phyloP scores from a whole-genome alignment of 208 protist genomes.

The Leishmania major region DNA sequence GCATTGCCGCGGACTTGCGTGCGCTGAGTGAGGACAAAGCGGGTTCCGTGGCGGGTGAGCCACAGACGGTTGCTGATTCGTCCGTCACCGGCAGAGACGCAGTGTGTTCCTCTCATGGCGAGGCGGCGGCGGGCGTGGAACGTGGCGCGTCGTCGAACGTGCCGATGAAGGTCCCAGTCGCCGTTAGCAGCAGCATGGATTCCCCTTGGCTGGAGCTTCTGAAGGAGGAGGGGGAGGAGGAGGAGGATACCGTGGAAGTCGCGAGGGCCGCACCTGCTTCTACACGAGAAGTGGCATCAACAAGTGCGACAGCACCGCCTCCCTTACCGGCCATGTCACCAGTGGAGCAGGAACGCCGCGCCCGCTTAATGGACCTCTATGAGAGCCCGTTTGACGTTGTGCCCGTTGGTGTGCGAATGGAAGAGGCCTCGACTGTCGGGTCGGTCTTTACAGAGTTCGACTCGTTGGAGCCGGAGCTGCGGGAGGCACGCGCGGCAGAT shows the following conservation, averaged over 20 bases:
- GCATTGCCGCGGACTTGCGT: neutral
- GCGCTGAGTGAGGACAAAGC: neutral
- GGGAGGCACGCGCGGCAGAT: constrained; percentile 16
- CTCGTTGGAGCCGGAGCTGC: constrained; percentile 55
- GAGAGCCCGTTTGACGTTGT: constrained; percentile 70
- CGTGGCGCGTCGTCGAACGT: neutral
- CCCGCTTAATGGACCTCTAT: constrained; percentile 71
- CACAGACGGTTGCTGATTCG: neutral
- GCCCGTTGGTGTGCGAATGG: constrained; percentile 68
- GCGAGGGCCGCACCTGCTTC: neutral
- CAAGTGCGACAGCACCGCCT: neutral
- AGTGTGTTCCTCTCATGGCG: neutral
- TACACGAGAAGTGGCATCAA: neutral
- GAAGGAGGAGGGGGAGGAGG: constrained; percentile 25
- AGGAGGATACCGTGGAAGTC: constrained; percentile 9
- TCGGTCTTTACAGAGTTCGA: constrained; percentile 81
- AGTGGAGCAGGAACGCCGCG: constrained; percentile 14
- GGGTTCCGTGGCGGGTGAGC: neutral
- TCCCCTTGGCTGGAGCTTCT: constrained; percentile 63
- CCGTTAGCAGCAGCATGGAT: neutral
- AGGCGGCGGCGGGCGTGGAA: neutral
- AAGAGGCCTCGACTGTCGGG: constrained; percentile 54
- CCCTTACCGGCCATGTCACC: neutral
- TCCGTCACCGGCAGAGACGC: neutral
- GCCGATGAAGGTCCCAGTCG: neutral